A percentile compares a stretch with the other conserved stretches of the same genome.
These are phyloP conservation scores for Botrytis paeoniae DNA, from an alignment of 2,329 filamentous ascomycete genomes.

Conservation along the genomic window DNA sequence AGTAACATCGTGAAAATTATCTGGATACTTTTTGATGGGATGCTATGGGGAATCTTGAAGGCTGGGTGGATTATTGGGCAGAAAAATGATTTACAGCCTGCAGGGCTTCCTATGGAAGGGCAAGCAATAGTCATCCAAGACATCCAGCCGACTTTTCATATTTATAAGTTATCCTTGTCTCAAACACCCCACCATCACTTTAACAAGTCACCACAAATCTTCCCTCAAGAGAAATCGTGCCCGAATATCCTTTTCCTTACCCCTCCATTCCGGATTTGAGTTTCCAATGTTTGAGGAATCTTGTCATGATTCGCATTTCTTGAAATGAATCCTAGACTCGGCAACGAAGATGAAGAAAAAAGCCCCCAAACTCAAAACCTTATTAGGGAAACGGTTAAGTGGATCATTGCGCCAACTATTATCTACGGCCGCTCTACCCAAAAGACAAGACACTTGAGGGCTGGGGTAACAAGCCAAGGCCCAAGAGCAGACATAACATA, in stretches of 20 bases:
- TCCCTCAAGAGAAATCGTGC: neutral
- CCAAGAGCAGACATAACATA: neutral
- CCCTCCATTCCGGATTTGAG: constrained; percentile 8
- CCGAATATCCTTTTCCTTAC: neutral
- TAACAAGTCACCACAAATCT: neutral
- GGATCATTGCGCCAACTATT: neutral
- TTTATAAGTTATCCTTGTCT: neutral
- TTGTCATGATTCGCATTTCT: neutral
- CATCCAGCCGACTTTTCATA: neutral
- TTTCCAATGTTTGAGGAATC: neutral
- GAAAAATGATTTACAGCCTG: neutral
- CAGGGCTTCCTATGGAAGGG: constrained; percentile 3
- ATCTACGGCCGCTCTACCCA: neutral
- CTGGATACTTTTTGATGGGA: neutral
- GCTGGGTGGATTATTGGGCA: constrained; percentile 7
- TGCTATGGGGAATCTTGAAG: constrained; percentile 2
- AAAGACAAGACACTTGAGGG: neutral
- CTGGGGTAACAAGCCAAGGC: constrained; percentile 1
- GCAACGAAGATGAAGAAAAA: neutral
- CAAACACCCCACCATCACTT: constrained; percentile 1
- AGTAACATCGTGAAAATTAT: neutral
- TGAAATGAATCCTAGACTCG: neutral
- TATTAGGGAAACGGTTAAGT: neutral
- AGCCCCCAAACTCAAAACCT: neutral
- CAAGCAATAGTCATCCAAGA: neutral